Evolutionary conservation across 768 basidiomycete species (phyloP), one percentile per base, ranked within the genome.

Genomic region (Suillus sp.): DNA sequence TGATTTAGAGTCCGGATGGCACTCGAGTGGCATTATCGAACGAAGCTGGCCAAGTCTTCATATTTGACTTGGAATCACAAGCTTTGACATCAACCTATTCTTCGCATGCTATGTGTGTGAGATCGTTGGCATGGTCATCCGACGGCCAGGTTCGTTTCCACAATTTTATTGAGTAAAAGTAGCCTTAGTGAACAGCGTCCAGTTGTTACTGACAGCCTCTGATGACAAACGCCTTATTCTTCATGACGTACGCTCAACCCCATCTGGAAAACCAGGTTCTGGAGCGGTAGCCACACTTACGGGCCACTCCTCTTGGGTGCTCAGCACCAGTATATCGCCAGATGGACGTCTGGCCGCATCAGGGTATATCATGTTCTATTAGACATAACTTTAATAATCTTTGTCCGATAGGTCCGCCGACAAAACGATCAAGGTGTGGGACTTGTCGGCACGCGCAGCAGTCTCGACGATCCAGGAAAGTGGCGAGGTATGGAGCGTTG

Each of bases 241-340:
- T 55, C 93, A 96, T 74, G 95, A 98, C 71, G 91, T 95, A 18
- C 88, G 95, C 61, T 81, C 84, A n/a, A 80, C 88, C 1, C 68
- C 83, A 6, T 81, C 85, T 5, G 80, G 84, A 20, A 83, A 82
- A 63, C 78, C 80, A 50, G 89, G 93, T 6, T 83, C 84, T 22
- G 90, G 91, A 45, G 89, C 90, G 1, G 93, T 96, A 22, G 93
- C 95, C 16, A 88, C 93, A 11, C 80, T 98, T 67, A 84, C 86
- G 6, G 95, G 95, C 0, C 95, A 98, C 74, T 84, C 92, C 0
- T 95, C 94, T 11, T 96, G 96, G 95, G 92, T 94, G 2, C 81
- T 98, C 42, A 89, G 87, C 69, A 80, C 87, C 8, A 91, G 93
- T 69, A 85, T 95, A 47, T 91, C 92, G 34, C 91, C 89, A 11